These are phyloP conservation scores for Moesziomyces sp. DNA, from an alignment of 1,284 basidiomycete species.

Conservation along the genomic window DNA sequence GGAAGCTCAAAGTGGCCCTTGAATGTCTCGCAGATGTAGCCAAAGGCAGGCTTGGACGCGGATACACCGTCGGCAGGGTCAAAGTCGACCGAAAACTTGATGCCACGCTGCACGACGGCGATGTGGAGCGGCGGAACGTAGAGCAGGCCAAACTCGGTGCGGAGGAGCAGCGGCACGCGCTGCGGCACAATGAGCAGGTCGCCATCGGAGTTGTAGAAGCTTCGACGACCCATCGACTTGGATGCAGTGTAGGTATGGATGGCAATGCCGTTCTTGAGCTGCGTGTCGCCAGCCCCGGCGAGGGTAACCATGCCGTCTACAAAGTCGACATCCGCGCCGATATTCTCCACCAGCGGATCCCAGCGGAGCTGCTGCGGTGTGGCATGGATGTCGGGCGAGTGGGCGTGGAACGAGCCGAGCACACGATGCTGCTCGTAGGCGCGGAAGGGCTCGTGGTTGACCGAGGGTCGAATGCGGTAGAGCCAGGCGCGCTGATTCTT, in stretches of 20 bases:
- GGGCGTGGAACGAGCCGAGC: conserved; percentile 52
- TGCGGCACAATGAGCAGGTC: conserved; percentile 78
- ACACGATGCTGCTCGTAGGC: conserved; percentile 74
- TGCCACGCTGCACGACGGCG: conserved; percentile 75
- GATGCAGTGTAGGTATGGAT: conserved; percentile 76
- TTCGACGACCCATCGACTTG: conserved; percentile 75
- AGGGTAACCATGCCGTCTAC: conserved; percentile 76
- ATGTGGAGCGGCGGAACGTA: conserved; percentile 77
- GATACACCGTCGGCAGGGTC: conserved; percentile 4
- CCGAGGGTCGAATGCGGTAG: conserved; percentile 74
- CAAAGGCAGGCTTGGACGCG: conserved; percentile 69
- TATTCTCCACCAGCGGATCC: conserved; percentile 72
- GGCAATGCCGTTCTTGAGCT: conserved; percentile 69
- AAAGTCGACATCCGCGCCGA: conserved; percentile 72
- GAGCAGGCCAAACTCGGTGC: conserved; percentile 77
- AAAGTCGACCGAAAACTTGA: conserved; percentile 74
- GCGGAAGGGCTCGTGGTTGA: conserved; percentile 76
- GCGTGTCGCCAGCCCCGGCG: conserved; percentile 76
- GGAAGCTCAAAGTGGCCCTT: conserved; percentile 76
- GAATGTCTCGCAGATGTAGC: conserved; percentile 69
- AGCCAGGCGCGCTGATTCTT: conserved; percentile 71
- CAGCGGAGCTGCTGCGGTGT: conserved; percentile 76
- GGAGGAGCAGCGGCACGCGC: conserved; percentile 76
- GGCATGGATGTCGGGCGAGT: conserved; percentile 72
- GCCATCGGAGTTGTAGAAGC: conserved; percentile 77